Evolutionary conservation across 306 rosid genomes (phyloP), one percentile per base, ranked within the genome.

Genomic region (Cucurbita argyrosperma): DNA sequence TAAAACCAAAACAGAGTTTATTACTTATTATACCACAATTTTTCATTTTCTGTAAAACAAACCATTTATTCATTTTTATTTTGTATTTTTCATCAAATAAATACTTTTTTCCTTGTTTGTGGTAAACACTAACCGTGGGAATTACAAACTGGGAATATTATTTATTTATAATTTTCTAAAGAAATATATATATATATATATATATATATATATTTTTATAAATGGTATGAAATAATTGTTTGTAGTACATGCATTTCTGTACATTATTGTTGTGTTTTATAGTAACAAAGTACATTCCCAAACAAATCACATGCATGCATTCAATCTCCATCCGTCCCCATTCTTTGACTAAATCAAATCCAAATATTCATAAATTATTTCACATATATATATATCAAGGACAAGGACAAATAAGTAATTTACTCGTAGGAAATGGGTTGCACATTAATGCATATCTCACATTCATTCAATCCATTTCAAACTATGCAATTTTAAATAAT

Each of bases 281-380:
- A 45, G 6, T 45, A 45, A 12, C 54, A 45, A 66, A 45, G 19
- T 45, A 67, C 19, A 26, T 45, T 67, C 10, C 39, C 6, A 45
- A 66, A 66, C 72, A 66, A 66, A 45, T 46, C 72, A 67, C 72
- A 67, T 67, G 72, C 55, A 67, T 6, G 39, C 72, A 67, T 43
- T 46, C 56, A 67, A 43, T 43, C 39, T 45, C 19, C 21, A 12
- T 19, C 38, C 19, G 54, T 11, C 55, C 55, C 55, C 55, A 67
- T 67, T 46, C 6, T 66, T 45, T 66, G 72, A 43, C 72, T 42
- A 42, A 4, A 63, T 38, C 43, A n/a, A 63, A 63, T 16, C 0
- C 40, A 26, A 58, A 11, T 58, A 58, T n/a, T 4, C 15, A 40
- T 9, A 40, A 18, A 40, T 37, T n/a, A 40, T 37, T n/a, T 9